These are phyloP conservation scores for Cymbopogon citratus DNA, from an alignment of 176 grass and related monocot species.

Conservation along the genomic window DNA sequence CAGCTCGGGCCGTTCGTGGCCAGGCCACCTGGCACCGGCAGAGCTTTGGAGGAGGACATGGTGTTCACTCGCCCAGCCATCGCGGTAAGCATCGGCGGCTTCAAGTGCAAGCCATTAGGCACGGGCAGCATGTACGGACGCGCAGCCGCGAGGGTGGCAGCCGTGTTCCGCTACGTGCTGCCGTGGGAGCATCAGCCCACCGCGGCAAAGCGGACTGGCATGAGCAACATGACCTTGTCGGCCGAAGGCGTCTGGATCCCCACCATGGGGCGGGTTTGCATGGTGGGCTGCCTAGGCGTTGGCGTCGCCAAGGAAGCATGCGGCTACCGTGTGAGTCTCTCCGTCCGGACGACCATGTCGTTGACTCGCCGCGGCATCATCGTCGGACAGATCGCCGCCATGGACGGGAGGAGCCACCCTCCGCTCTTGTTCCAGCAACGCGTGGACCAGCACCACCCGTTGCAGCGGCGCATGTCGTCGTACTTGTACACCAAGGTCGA, in stretches of 20 bases:
- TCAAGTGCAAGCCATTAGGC: slow-evolving; percentile 33
- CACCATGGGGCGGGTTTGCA: slow-evolving; percentile 63
- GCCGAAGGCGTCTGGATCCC: slow-evolving; percentile 67
- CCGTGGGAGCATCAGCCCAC: too few species aligned
- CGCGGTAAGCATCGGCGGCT: slow-evolving; percentile 39
- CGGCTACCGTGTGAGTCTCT: slow-evolving; percentile 57
- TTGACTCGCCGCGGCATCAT: slow-evolving; percentile 39
- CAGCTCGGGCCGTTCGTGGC: not conserved
- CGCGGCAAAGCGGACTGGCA: slow-evolving; percentile 39
- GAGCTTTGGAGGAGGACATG: not conserved
- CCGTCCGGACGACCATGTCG: slow-evolving; percentile 42
- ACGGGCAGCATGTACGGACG: not conserved
- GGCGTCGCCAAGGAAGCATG: slow-evolving; percentile 20
- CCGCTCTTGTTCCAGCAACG: not conserved
- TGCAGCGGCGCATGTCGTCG: not conserved
- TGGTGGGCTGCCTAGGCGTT: slow-evolving; percentile 60
- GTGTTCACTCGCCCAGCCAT: not conserved
- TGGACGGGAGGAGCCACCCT: slow-evolving; percentile 5
- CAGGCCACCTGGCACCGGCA: not conserved
- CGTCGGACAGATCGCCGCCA: slow-evolving; percentile 44
- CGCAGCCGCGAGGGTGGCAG: slow-evolving; percentile 44
- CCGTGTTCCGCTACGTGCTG: slow-evolving; percentile 30
- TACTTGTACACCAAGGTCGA: slow-evolving; percentile 56
- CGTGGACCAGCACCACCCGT: too few species aligned
- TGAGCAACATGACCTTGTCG: slow-evolving; percentile 47